Evolutionary conservation across 2,329 filamentous ascomycete species (phyloP).

Genomic region (Atkinsonella texensis): DNA sequence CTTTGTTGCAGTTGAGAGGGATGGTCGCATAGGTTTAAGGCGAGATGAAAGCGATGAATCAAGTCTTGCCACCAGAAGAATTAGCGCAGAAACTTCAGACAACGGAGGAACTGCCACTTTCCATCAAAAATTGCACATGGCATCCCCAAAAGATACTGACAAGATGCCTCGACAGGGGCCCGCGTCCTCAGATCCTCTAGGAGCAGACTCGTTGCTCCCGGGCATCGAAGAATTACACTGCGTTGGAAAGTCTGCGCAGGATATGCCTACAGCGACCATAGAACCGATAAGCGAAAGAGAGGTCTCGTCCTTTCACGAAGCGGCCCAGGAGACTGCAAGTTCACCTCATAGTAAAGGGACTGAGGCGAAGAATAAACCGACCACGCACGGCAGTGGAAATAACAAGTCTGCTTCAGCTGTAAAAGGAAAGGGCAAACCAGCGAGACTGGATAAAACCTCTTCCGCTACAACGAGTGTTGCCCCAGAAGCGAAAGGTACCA

Average conservation of each 20-base stretch:
- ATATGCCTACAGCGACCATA: neutral
- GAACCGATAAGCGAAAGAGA: neutral
- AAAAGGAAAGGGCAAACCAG: neutral
- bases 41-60: conserved; percentile 26
- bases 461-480: neutral
- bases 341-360: neutral
- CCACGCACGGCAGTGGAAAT: neutral
- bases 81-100: conserved; percentile 23
- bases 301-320: neutral
- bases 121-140: conserved; percentile 24
- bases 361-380: neutral
- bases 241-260: neutral
- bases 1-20: conserved; percentile 62
- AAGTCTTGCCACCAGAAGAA: conserved; percentile 23
- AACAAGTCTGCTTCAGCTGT: neutral
- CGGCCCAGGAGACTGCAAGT: neutral
- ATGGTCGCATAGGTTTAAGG: conserved; percentile 43
- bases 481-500: neutral
- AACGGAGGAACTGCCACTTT: conserved; percentile 20
- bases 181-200: neutral
- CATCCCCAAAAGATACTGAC: conserved; percentile 14
- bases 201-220: neutral
- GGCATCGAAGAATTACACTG: neutral
- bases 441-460: neutral
- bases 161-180: conserved; percentile 1